A percentile compares a stretch with the other conserved stretches of the same genome.
These are phyloP conservation scores for Rhododendron mucronatum DNA, from an alignment of 148 eudicot genomes.

Conservation along the genomic window DNA sequence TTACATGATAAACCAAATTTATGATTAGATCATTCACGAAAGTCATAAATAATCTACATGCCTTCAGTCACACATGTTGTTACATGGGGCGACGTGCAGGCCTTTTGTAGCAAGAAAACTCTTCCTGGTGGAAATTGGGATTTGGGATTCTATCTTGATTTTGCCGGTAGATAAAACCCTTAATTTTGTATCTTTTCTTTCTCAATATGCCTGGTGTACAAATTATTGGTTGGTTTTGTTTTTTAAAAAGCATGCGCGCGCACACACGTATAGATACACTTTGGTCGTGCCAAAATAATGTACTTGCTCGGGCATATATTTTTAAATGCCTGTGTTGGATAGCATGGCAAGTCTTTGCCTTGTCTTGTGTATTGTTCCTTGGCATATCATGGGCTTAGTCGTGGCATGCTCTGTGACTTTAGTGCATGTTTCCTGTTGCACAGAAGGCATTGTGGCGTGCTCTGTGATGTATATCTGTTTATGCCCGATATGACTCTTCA, in stretches of 20 bases:
- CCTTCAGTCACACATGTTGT: background rate
- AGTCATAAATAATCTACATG: background rate
- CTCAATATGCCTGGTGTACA: background rate
- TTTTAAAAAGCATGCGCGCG: background rate
- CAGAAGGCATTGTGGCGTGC: background rate
- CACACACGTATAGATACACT: background rate
- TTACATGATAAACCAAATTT: background rate
- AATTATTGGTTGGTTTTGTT: background rate
- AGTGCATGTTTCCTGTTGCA: background rate
- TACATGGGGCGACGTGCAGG: background rate
- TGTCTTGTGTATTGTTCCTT: background rate
- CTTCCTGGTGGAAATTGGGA: background rate
- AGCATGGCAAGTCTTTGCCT: background rate
- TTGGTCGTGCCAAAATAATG: background rate
- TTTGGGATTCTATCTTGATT: background rate
- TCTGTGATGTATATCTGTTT: background rate
- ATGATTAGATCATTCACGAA: background rate
- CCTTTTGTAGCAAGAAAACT: background rate
- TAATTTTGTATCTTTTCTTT: background rate
- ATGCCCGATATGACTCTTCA: background rate
- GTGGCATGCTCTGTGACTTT: background rate
- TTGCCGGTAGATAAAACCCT: background rate
- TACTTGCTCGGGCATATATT: background rate
- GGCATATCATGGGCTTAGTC: background rate
- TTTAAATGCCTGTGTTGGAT: background rate